A percentile compares a stretch with the other conserved stretches of the same genome.
phyloP scores from a whole-genome alignment of 2,329 filamentous ascomycete genomes.

The Neofusicoccum sp. region DNA sequence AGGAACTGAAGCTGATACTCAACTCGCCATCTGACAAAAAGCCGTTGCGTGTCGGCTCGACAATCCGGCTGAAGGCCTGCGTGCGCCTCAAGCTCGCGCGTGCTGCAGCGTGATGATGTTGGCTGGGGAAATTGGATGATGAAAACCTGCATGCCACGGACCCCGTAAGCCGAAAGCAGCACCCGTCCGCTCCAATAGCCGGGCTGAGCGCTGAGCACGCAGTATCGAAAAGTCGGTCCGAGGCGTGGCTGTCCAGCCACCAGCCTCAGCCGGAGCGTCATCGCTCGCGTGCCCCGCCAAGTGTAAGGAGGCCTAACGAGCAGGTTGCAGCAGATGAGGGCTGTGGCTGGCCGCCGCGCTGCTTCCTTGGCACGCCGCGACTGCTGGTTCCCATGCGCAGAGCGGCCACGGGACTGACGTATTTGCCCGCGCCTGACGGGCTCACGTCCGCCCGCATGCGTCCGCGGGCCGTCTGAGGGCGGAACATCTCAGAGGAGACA shows the following conservation, averaged over 20 bases:
- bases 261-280: neutral
- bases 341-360: too few relatives aligned
- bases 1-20: neutral
- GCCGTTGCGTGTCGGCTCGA: neutral
- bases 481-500: constrained; percentile 9
- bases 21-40: neutral
- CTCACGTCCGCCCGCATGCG: constrained; percentile 1
- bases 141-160: constrained; percentile 11
- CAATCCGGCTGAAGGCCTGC: neutral
- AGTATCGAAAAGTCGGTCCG: constrained; percentile 8
- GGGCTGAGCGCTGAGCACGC: neutral
- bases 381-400: neutral
- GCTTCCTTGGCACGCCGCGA: neutral
- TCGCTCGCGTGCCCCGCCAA: neutral
- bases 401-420: neutral
- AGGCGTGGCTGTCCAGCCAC: constrained; percentile 8
- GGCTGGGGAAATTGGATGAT: neutral
- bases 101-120: neutral
- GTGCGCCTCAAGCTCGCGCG: constrained; percentile 11
- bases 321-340: neutral
- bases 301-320: neutral
- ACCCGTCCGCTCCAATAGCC: neutral
- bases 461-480: neutral
- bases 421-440: neutral
- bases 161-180: neutral